Evolutionary conservation across 306 rosid genomes (phyloP).

Genomic region (Purshia tridentata): DNA sequence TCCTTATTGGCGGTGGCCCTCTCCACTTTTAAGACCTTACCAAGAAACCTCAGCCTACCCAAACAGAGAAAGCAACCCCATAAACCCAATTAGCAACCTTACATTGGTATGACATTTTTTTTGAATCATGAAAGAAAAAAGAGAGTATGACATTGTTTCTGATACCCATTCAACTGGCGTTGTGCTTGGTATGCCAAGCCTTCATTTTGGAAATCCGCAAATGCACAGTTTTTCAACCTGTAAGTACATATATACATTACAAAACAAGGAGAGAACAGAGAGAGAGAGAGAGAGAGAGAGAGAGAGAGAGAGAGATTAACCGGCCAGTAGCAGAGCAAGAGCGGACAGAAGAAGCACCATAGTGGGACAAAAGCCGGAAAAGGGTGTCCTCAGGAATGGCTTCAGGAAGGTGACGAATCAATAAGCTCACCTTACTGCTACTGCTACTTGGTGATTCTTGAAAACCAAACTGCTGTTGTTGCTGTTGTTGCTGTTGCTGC

Average conservation of each 20-base stretch:
- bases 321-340: conserved; percentile 46
- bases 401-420: conserved; percentile 73
- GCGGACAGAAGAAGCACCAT: conserved; percentile 69
- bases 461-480: conserved; percentile 26
- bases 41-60: conserved; percentile 76
- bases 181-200: conserved; percentile 71
- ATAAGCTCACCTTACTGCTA: conserved; percentile 40
- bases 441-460: conserved; percentile 26
- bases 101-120: background rate
- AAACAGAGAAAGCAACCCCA: conserved; percentile 14
- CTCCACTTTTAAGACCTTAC: conserved; percentile 76
- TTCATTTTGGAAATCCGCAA: conserved; percentile 66
- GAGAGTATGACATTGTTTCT: background rate
- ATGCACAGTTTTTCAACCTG: conserved; percentile 81
- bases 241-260: background rate
- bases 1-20: conserved; percentile 38
- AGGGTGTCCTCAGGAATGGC: conserved; percentile 72
- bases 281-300: background rate
- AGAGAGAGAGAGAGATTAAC: conserved; percentile 23
- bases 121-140: background rate
- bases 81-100: background rate
- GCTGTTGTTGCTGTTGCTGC: background rate
- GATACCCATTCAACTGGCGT: conserved; percentile 68
- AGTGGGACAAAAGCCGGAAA: conserved; percentile 62
- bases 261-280: background rate